Conservation (phyloP, 2,329 filamentous ascomycete species). For the Pseudopyrenochaeta lycopersici region DNA sequence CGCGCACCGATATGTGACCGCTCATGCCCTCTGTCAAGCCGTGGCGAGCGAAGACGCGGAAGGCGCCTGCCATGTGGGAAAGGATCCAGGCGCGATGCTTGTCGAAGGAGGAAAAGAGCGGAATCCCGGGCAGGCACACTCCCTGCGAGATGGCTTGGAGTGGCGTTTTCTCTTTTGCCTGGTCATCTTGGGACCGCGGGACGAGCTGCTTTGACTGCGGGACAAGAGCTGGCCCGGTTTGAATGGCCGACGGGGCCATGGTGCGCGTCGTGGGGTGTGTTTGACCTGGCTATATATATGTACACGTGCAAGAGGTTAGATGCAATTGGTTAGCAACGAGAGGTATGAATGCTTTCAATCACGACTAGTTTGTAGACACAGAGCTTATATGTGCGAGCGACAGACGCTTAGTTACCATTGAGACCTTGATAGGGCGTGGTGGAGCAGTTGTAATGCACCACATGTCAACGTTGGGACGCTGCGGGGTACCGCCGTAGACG, state of each 20-base stretch:
- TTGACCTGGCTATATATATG: slow-evolving; percentile 2
- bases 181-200: slow-evolving; percentile 28
- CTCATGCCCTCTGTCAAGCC: slow-evolving; percentile 74
- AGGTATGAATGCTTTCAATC: background rate
- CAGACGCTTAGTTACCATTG: background rate
- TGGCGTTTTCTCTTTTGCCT: slow-evolving; percentile 39
- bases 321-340: background rate
- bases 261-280: background rate
- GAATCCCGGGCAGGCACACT: slow-evolving; percentile 62
- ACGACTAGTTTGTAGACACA: background rate
- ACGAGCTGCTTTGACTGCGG: slow-evolving; percentile 28
- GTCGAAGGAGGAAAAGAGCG: slow-evolving; percentile 62
- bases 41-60: slow-evolving; percentile 72
- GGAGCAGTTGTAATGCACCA: background rate
- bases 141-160: slow-evolving; percentile 58
- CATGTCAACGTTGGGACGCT: background rate
- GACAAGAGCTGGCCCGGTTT: slow-evolving; percentile 11
- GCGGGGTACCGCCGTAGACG: background rate
- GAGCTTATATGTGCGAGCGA: background rate
- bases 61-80: slow-evolving; percentile 71
- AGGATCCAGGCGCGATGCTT: slow-evolving; percentile 71
- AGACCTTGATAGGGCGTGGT: background rate
- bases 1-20: slow-evolving; percentile 73
- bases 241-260: slow-evolving; percentile 46
- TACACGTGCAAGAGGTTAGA: background rate